phyloP scores from a whole-genome alignment of 352 stramenopile genomes.

The Lagenidium sp. region DNA sequence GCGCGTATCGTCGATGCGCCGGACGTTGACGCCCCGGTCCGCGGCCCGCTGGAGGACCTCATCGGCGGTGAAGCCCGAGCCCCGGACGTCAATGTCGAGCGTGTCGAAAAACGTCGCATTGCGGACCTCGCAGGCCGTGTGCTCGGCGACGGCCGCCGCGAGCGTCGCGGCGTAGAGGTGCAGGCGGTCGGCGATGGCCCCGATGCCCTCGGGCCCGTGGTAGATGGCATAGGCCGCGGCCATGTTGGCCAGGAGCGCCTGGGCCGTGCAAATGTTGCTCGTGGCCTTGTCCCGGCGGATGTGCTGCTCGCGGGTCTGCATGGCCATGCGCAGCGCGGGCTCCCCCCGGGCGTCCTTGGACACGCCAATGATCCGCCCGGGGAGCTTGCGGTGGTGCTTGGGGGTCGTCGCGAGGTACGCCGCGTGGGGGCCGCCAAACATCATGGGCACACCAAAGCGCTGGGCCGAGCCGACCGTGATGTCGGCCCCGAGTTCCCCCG shows the following conservation, averaged over 20 bases:
- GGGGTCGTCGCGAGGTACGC: slow-evolving; percentile 96
- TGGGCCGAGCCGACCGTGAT: slow-evolving; percentile 98
- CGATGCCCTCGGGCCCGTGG: slow-evolving; percentile 96
- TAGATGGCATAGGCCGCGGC: slow-evolving; percentile 97
- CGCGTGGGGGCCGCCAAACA: slow-evolving; percentile 98
- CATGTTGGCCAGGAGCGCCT: slow-evolving; percentile 99
- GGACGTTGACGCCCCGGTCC: slow-evolving; percentile 80
- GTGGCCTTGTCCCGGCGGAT: slow-evolving; percentile 99
- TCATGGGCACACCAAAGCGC: slow-evolving; percentile 98
- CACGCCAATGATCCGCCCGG: slow-evolving; percentile 98
- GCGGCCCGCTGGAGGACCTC: slow-evolving; percentile 64
- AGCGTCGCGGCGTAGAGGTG: slow-evolving; percentile 90
- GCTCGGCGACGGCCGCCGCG: slow-evolving; percentile 85
- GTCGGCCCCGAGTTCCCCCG: slow-evolving; percentile 94
- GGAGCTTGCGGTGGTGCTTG: slow-evolving; percentile 96
- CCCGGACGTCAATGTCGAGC: slow-evolving; percentile 88
- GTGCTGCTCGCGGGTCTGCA: slow-evolving; percentile 99
- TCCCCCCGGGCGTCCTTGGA: slow-evolving; percentile 96
- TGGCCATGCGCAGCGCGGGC: slow-evolving; percentile 95
- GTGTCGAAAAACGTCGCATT: slow-evolving; percentile 95
- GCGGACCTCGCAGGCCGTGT: slow-evolving; percentile 43
- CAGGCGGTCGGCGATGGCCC: slow-evolving; percentile 89
- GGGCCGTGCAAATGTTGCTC: slow-evolving; percentile 99
- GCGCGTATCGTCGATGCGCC: slow-evolving; percentile 64
- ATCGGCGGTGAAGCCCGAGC: slow-evolving; percentile 63